A percentile compares a stretch with the other conserved stretches of the same genome.
phyloP scores from a whole-genome alignment of 306 rosid genomes.

The Trifolium repens region DNA sequence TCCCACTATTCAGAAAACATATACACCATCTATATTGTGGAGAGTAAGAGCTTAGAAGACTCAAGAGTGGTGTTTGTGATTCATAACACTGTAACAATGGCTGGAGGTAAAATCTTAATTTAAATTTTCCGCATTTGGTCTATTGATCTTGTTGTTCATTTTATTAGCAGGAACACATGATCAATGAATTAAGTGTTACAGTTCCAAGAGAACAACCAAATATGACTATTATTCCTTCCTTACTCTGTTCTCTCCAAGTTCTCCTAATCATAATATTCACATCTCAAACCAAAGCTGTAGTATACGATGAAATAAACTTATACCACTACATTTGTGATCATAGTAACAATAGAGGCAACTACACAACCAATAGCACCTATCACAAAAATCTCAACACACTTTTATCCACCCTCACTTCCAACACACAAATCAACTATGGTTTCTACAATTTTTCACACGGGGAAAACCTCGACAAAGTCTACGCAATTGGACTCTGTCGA shows the following conservation, averaged over 20 bases:
- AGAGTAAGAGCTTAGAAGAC: too few species aligned
- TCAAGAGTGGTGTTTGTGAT: too few species aligned
- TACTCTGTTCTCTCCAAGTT: neutral
- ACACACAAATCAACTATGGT: conserved; percentile 10
- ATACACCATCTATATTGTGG: too few species aligned
- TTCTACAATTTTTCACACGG: conserved; percentile 16
- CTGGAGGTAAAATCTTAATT: too few species aligned
- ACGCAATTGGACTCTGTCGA: conserved; percentile 2
- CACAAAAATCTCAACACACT: conserved; percentile 21
- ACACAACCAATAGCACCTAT: conserved; percentile 24
- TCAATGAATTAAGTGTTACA: too few species aligned
- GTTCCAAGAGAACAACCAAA: neutral
- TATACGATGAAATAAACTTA: neutral
- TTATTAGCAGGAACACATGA: too few species aligned
- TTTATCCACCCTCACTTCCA: conserved; percentile 5
- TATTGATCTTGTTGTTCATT: too few species aligned
- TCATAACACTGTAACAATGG: too few species aligned
- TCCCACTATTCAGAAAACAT: too few species aligned
- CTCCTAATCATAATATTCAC: conserved; percentile 1
- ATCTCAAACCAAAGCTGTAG: neutral
- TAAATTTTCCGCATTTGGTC: too few species aligned
- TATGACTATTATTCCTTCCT: conserved; percentile 1
- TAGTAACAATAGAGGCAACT: neutral
- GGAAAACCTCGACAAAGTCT: neutral
- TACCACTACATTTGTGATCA: conserved; percentile 11